Evolutionary conservation across 148 eudicot species (phyloP).

Genomic region (Hydrangea macrophylla): DNA sequence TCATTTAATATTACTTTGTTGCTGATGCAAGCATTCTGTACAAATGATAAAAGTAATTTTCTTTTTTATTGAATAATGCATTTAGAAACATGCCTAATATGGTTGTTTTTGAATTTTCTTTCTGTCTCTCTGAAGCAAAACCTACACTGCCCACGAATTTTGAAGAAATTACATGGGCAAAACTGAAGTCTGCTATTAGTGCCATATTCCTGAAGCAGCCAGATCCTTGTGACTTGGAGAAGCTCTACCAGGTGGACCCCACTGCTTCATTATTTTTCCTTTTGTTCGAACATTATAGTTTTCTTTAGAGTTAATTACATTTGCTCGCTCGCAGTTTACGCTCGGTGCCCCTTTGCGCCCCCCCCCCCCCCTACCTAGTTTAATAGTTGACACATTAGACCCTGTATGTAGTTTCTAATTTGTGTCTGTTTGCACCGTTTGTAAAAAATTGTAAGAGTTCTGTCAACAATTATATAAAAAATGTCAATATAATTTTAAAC

Average conservation of each 20-base stretch:
- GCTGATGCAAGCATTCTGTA: neutral
- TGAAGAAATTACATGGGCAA: slow-evolving; percentile 95
- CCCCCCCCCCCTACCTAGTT: too few relatives aligned
- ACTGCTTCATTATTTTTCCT: neutral
- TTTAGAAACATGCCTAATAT: slow-evolving; percentile 3
- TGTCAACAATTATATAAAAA: too few relatives aligned
- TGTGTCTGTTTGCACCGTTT: too few relatives aligned
- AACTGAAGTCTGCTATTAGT: slow-evolving; percentile 79
- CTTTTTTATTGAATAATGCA: neutral
- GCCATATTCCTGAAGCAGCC: slow-evolving; percentile 91
- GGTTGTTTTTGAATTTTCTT: slow-evolving; percentile 9
- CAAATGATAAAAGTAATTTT: neutral
- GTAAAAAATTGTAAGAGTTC: too few relatives aligned
- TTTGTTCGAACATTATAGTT: neutral
- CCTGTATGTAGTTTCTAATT: too few relatives aligned
- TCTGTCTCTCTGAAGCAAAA: slow-evolving; percentile 49
- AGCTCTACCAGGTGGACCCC: slow-evolving; percentile 72
- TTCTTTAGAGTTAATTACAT: too few relatives aligned
- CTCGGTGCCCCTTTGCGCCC: too few relatives aligned
- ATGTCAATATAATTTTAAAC: too few relatives aligned
- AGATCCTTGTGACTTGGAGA: slow-evolving; percentile 87
- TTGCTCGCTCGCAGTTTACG: too few relatives aligned
- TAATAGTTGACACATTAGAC: too few relatives aligned
- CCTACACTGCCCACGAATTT: slow-evolving; percentile 77
- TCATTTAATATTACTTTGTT: neutral